phyloP scores from a whole-genome alignment of 768 basidiomycete species.

The Clathrus columnatus region DNA sequence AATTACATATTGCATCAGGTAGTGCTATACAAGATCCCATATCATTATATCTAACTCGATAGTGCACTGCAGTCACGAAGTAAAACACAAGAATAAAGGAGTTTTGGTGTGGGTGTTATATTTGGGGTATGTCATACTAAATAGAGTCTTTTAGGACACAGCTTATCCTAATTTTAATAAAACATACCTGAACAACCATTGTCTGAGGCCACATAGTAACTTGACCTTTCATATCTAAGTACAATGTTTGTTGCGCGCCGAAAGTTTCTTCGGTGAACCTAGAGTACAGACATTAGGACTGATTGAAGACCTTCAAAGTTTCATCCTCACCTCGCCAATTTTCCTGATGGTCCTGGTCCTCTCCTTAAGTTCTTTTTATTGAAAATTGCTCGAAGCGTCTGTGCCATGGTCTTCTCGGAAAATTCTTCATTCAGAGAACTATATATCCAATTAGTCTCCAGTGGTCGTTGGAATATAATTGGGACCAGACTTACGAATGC shows the following conservation, averaged over 20 bases:
- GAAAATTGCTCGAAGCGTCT: conserved; percentile 61
- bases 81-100: background rate
- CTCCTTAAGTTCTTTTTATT: conserved; percentile 49
- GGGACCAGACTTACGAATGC: conserved; percentile 18
- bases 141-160: background rate
- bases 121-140: background rate
- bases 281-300: background rate
- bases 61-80: no score
- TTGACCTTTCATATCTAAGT: conserved; percentile 42
- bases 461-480: background rate
- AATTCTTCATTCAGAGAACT: conserved; percentile 44
- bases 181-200: conserved; percentile 39
- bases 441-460: background rate
- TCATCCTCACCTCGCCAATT: conserved; percentile 40
- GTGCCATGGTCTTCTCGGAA: conserved; percentile 44
- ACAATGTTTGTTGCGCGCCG: conserved; percentile 43
- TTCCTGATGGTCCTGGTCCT: conserved; percentile 61
- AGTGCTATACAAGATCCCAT: no score
- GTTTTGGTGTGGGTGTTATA: background rate
- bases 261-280: conserved; percentile 43
- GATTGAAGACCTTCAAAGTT: background rate
- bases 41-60: no score
- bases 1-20: background rate
- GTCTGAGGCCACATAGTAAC: conserved; percentile 60
- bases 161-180: background rate